Percentiles rank a stretch among this genome's conserved stretches.
phyloP scores from a whole-genome alignment of 768 basidiomycete species.

The Rhodotorula toruloides region DNA sequence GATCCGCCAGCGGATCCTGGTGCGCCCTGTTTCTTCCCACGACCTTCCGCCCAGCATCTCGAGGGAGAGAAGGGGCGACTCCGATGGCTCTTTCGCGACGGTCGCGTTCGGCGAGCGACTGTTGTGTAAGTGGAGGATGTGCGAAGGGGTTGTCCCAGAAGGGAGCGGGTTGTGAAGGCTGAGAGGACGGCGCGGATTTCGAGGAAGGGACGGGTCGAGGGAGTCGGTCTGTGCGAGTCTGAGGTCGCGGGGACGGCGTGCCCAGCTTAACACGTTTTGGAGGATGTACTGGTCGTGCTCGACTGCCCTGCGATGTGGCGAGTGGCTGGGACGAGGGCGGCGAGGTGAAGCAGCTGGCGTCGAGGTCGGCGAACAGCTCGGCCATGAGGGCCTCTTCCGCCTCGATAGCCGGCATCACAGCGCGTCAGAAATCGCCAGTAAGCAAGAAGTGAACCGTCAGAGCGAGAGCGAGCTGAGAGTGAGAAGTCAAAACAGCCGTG shows the following conservation, averaged over 20 bases:
- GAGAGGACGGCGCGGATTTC: background rate
- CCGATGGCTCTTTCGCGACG: background rate
- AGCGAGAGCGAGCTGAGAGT: background rate
- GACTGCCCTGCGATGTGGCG: background rate
- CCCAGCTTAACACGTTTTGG: background rate
- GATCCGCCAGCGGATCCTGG: no score
- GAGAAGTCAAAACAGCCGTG: background rate
- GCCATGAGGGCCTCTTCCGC: constrained; percentile 63
- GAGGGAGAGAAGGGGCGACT: background rate
- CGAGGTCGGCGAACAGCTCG: constrained; percentile 55
- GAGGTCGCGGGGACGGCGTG: no score
- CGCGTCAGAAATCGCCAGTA: no score
- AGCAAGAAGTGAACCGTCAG: background rate
- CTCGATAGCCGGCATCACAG: constrained; percentile 8
- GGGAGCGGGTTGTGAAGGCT: background rate
- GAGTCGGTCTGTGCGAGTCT: no score
- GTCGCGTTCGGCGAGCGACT: background rate
- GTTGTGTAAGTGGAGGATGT: background rate
- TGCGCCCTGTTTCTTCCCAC: no score
- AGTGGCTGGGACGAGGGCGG: constrained; percentile 39
- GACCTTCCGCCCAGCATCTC: background rate
- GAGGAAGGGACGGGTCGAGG: background rate
- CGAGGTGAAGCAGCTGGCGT: constrained; percentile 55
- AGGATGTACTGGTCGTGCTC: background rate
- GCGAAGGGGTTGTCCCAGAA: constrained; percentile 10